Evolutionary conservation across 352 stramenopile genomes (phyloP).

Genomic region (Globisporangium emineosum): DNA sequence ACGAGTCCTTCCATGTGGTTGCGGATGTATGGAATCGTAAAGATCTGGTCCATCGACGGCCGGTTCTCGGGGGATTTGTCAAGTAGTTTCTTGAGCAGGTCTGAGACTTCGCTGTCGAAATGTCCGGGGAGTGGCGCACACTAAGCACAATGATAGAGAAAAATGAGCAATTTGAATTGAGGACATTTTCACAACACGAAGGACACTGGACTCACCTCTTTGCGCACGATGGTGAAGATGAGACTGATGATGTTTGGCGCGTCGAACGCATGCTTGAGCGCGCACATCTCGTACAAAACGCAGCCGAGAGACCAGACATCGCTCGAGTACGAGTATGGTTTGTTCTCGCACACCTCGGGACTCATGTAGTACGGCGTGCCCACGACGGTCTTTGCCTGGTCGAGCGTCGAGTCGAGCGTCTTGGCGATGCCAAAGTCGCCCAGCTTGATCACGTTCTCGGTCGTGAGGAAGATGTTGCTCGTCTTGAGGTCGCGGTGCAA

Average conservation of each 20-base stretch:
- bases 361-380: slow-evolving; percentile 94
- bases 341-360: slow-evolving; percentile 91
- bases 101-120: slow-evolving; percentile 55
- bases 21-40: slow-evolving; percentile 67
- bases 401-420: slow-evolving; percentile 76
- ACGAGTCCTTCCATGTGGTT: slow-evolving; percentile 73
- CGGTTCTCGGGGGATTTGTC: slow-evolving; percentile 62
- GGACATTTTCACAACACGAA: not conserved
- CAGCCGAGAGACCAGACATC: slow-evolving; percentile 93
- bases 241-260: slow-evolving; percentile 80
- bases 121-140: slow-evolving; percentile 51
- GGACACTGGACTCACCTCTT: slow-evolving; percentile 39
- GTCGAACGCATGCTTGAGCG: slow-evolving; percentile 84
- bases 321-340: slow-evolving; percentile 90
- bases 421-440: slow-evolving; percentile 93
- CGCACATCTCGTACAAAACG: slow-evolving; percentile 88
- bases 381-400: slow-evolving; percentile 88
- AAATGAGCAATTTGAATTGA: not conserved
- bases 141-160: slow-evolving; percentile 11
- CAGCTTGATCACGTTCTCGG: slow-evolving; percentile 86
- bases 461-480: slow-evolving; percentile 91
- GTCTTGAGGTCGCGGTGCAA: slow-evolving; percentile 94
- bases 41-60: slow-evolving; percentile 75
- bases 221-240: slow-evolving; percentile 83
- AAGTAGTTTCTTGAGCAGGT: slow-evolving; percentile 51